Evolutionary conservation across 2,329 filamentous ascomycete genomes (phyloP), one percentile per base, ranked within the genome.

Genomic region (Akanthomyces uredinophilus): DNA sequence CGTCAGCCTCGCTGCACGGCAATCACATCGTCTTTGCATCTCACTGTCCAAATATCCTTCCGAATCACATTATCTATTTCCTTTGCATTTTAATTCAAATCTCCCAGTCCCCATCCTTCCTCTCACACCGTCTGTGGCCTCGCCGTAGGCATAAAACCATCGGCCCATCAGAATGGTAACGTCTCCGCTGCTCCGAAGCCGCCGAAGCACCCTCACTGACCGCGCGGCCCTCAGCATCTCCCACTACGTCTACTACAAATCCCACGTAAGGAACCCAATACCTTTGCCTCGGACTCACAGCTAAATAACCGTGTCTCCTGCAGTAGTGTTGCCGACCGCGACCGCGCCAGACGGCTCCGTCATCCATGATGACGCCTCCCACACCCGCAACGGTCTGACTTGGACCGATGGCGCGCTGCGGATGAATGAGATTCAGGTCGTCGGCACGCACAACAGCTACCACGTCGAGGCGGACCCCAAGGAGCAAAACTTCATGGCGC

Each of bases 391-490:
- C 59, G 69, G 69, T 50, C 70, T 74, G 35, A 70, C 64, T 22
- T 75, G 73, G 73, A 67, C 71, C 16, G 47, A 66, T 18, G 63
- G 65, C 24, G 62, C 64, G 18, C 68, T 81, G 56, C 79, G 78
- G 56, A 76, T 83, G 71, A 82, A 82, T 68, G 78, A 82, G 52
- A 77, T 82, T 52, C 80, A 82, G 66, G 75, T 82, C 47, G 70
- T 81, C 43, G 80, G 79, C 65, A 80, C 79, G 0, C 80, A 82
- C 68, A 82, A 82, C 69, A 79, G 75, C 64, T 83, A 82, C 68
- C 80, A 83, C 64, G 72, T 76, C 44, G 79, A 82, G 64, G 70
- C 78, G 27, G 71, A 72, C 2, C 70, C 74, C 1, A 69, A 71
- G n/a, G 79, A 81, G 65, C 74, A 75, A 41, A 65, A 70, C 2